Percentiles rank a stretch among this genome's conserved stretches.
Evolutionary conservation across 2,329 filamentous ascomycete species (phyloP).

Genomic region (Penicillium sp.): DNA sequence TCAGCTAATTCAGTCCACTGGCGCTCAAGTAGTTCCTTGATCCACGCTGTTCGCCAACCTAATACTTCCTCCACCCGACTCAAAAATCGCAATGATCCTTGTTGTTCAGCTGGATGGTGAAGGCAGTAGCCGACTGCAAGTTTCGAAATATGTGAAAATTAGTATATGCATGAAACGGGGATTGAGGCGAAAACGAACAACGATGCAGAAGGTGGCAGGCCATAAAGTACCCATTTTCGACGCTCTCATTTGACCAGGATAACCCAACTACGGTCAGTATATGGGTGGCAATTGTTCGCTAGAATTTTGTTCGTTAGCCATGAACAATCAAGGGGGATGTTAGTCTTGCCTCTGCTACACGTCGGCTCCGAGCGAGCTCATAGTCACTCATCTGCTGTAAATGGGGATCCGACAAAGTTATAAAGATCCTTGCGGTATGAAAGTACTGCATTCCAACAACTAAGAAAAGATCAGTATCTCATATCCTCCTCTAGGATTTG

Average conservation of each 20-base stretch:
- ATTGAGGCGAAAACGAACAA: slow-evolving; percentile 22
- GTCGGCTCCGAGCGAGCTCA: slow-evolving; percentile 25
- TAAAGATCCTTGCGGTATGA: slow-evolving; percentile 32
- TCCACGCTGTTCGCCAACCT: slow-evolving; percentile 35
- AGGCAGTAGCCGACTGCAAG: slow-evolving; percentile 34
- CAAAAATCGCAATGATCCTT: slow-evolving; percentile 30
- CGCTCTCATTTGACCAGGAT: slow-evolving; percentile 34
- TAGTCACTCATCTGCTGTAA: slow-evolving; percentile 26
- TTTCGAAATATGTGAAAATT: neutral
- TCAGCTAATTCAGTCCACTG: slow-evolving; percentile 31
- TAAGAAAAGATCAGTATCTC: slow-evolving; percentile 2
- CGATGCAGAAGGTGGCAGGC: slow-evolving; percentile 33
- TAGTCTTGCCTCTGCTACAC: slow-evolving; percentile 28
- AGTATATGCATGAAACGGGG: neutral
- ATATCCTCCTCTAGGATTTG: neutral
- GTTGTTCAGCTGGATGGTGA: slow-evolving; percentile 26
- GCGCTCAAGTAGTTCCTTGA: slow-evolving; percentile 26
- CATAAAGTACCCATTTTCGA: slow-evolving; percentile 37
- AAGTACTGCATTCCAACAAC: slow-evolving; percentile 43
- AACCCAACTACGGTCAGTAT: slow-evolving; percentile 32
- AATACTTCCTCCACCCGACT: slow-evolving; percentile 26
- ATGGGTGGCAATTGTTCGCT: slow-evolving; percentile 32
- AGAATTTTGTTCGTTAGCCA: neutral
- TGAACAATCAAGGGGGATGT: neutral
- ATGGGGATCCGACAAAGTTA: slow-evolving; percentile 28